A percentile compares a stretch with the other conserved stretches of the same genome.
Conservation (phyloP, 1,284 basidiomycete genomes). For the Trametes sp. region DNA sequence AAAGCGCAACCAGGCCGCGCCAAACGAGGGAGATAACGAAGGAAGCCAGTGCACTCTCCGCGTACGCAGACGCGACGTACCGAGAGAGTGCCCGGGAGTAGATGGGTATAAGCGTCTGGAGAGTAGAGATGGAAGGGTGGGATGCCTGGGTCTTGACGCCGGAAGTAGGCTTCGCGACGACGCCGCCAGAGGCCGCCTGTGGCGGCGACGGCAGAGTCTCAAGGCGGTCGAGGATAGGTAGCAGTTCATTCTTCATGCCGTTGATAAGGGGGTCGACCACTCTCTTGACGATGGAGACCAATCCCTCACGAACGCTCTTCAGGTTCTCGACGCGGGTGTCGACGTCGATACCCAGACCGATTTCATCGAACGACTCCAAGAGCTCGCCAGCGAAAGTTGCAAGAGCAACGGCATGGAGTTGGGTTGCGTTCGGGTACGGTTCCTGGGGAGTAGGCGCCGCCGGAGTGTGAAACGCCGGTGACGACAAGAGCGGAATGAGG, state of each 20-base stretch:
- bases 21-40: slow-evolving; percentile 77
- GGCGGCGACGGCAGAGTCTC: slow-evolving; percentile 50
- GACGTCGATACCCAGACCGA: slow-evolving; percentile 65
- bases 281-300: slow-evolving; percentile 70
- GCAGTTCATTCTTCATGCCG: slow-evolving; percentile 66
- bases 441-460: slow-evolving; percentile 57
- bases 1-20: slow-evolving; percentile 73
- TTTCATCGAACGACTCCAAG: slow-evolving; percentile 69
- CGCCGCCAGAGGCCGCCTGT: slow-evolving; percentile 31
- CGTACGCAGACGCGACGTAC: slow-evolving; percentile 59
- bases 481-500: slow-evolving; percentile 70
- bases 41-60: slow-evolving; percentile 68
- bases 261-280: slow-evolving; percentile 69
- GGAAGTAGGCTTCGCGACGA: slow-evolving; percentile 44
- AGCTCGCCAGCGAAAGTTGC: slow-evolving; percentile 76
- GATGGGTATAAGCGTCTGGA: slow-evolving; percentile 65
- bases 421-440: slow-evolving; percentile 67
- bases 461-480: slow-evolving; percentile 63
- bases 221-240: slow-evolving; percentile 66
- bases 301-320: slow-evolving; percentile 67
- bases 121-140: slow-evolving; percentile 66
- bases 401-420: slow-evolving; percentile 72
- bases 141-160: slow-evolving; percentile 49
- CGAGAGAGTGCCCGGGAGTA: slow-evolving; percentile 65
- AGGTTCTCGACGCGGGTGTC: slow-evolving; percentile 71